These are phyloP conservation scores for Amanita pseudoporphyria DNA, from an alignment of 768 basidiomycete species.

Conservation along the genomic window DNA sequence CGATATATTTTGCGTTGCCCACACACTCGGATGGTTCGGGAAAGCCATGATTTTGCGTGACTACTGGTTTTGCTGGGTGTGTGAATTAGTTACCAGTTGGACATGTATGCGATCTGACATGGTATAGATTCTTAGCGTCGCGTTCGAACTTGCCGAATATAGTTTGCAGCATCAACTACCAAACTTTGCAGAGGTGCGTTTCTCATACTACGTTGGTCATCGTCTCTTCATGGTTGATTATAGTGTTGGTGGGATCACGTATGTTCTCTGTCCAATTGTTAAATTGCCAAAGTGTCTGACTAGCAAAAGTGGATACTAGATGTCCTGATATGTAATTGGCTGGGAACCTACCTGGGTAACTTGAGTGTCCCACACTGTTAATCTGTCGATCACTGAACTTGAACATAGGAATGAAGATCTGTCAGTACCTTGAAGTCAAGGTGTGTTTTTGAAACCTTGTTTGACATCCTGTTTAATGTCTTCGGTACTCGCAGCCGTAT, in stretches of 20 bases:
- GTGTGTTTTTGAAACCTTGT: conserved; percentile 26
- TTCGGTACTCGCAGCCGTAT: conserved; percentile 45
- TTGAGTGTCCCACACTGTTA: neutral
- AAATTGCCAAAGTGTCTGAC: neutral
- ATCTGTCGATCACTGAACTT: conserved; percentile 11
- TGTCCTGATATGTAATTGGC: conserved; percentile 82
- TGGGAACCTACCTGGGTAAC: conserved; percentile 74
- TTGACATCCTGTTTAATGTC: conserved; percentile 7
- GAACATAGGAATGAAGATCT: conserved; percentile 69
- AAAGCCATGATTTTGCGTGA: conserved; percentile 86
- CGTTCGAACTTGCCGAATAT: conserved; percentile 86
- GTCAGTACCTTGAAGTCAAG: conserved; percentile 84
- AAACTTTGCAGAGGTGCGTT: conserved; percentile 75
- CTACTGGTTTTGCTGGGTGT: conserved; percentile 92
- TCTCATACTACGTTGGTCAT: conserved; percentile 6
- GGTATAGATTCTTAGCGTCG: conserved; percentile 70
- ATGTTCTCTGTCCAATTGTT: conserved; percentile 18
- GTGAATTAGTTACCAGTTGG: conserved; percentile 11
- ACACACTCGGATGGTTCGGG: conserved; percentile 83
- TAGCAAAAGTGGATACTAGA: conserved; percentile 70
- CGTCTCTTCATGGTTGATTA: conserved; percentile 13
- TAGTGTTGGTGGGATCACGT: conserved; percentile 96
- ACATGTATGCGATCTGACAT: conserved; percentile 7
- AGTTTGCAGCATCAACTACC: conserved; percentile 78
- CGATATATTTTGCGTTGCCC: conserved; percentile 82